Evolutionary conservation across 805 yeast species (phyloP).

Genomic region (Yarrowia bubula): DNA sequence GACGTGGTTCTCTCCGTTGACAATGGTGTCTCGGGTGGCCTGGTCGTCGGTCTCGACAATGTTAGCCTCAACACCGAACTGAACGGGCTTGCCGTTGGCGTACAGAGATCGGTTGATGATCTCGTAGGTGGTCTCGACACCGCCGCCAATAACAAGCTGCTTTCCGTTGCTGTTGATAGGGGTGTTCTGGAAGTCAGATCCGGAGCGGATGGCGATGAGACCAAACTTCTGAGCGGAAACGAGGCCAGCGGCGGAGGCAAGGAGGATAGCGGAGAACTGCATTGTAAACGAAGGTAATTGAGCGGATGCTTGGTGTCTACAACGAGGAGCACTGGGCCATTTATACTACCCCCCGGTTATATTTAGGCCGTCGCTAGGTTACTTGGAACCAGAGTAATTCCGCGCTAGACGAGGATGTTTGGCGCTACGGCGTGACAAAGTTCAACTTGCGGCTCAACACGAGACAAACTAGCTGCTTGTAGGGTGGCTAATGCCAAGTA

Average conservation of each 20-base stretch:
- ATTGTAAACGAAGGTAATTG: background rate
- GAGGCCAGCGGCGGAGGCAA: conserved; percentile 2
- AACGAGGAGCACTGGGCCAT: background rate
- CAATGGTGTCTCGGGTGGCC: conserved; percentile 9
- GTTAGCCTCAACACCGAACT: background rate
- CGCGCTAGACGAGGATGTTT: background rate
- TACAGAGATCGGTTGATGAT: background rate
- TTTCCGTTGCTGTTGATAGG: background rate
- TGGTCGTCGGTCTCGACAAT: background rate
- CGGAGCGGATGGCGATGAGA: background rate
- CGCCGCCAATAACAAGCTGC: background rate
- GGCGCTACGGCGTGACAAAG: background rate
- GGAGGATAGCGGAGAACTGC: conserved; percentile 2
- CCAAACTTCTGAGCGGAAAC: background rate
- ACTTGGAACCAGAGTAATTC: background rate
- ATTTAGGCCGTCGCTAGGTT: background rate
- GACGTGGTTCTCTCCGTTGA: background rate
- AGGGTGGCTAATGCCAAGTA: no score
- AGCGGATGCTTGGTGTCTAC: background rate
- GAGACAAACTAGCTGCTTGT: no score
- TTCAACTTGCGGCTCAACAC: background rate
- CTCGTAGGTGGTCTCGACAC: background rate
- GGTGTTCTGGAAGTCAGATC: background rate
- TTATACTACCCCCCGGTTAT: background rate
- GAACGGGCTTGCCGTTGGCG: conserved; percentile 3